Percentiles rank a stretch among this genome's conserved stretches.
These are phyloP conservation scores for Mortierella sp. DNA, from an alignment of 371 early-diverging fungal genomes.

Conservation along the genomic window DNA sequence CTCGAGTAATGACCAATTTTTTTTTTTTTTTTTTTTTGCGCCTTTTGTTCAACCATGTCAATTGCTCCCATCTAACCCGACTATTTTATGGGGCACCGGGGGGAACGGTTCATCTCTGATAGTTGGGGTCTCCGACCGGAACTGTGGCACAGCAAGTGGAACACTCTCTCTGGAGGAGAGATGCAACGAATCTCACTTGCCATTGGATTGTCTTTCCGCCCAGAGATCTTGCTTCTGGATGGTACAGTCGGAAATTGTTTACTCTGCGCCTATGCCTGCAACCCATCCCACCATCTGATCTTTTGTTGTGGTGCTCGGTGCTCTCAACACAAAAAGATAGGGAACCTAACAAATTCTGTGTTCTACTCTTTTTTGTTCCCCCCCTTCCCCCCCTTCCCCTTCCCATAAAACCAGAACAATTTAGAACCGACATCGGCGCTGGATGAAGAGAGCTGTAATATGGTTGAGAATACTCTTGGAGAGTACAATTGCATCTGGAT, in stretches of 20 bases:
- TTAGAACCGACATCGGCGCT: constrained; percentile 89
- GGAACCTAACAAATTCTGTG: no score
- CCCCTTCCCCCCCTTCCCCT: no score
- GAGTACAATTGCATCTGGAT: constrained; percentile 79
- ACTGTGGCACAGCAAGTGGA: constrained; percentile 81
- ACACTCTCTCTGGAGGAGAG: constrained; percentile 89
- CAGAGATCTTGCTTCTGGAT: constrained; percentile 84
- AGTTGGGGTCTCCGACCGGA: constrained; percentile 76
- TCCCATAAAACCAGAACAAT: no score
- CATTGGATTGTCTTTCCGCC: constrained; percentile 84
- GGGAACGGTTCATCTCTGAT: background rate
- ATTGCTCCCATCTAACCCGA: constrained; percentile 2
- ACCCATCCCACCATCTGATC: background rate
- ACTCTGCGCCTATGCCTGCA: background rate
- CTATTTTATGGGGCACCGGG: no score
- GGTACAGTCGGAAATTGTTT: constrained; percentile 57
- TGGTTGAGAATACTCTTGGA: constrained; percentile 80
- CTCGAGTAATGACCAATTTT: constrained; percentile 30
- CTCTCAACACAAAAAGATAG: no score
- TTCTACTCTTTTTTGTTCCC: no score
- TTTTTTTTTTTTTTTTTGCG: background rate
- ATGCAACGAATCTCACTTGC: constrained; percentile 85
- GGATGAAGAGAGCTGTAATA: constrained; percentile 75
- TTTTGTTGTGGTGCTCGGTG: no score
- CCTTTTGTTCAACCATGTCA: constrained; percentile 1